Evolutionary conservation across 495 filamentous ascomycete species (phyloP).

Genomic region (Penicillium bovifimosum): DNA sequence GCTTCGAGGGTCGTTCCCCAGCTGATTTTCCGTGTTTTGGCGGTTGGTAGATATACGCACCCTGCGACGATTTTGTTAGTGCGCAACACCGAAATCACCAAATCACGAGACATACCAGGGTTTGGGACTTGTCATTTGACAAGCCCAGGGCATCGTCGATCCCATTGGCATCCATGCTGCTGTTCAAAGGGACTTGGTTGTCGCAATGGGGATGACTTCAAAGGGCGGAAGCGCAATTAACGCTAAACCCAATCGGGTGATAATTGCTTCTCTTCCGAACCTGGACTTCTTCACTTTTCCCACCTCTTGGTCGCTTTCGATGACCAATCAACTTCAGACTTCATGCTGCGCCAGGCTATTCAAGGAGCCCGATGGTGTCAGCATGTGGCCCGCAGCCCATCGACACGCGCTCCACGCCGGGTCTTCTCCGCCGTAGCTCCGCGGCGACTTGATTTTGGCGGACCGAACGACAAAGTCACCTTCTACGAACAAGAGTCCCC

Average conservation of each 20-base stretch:
- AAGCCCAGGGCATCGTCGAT: slow-evolving; percentile 25
- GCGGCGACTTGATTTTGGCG: slow-evolving; percentile 34
- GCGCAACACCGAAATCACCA: neutral
- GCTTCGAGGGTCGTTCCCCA: slow-evolving; percentile 55
- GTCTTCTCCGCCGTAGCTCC: slow-evolving; percentile 32
- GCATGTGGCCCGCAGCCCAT: slow-evolving; percentile 34
- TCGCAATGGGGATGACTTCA: slow-evolving; percentile 18
- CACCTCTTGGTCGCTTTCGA: slow-evolving; percentile 16
- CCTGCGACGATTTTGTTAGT: slow-evolving; percentile 38
- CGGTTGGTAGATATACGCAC: slow-evolving; percentile 65
- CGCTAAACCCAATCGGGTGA: slow-evolving; percentile 36
- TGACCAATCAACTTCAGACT: slow-evolving; percentile 29
- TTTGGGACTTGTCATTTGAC: slow-evolving; percentile 36
- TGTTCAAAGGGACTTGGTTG: slow-evolving; percentile 15
- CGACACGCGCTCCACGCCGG: slow-evolving; percentile 23
- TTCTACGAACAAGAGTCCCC: slow-evolving; percentile 39
- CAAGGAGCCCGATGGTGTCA: slow-evolving; percentile 44
- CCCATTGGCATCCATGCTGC: slow-evolving; percentile 25
- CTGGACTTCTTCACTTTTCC: slow-evolving; percentile 5
- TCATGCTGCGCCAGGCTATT: slow-evolving; percentile 46
- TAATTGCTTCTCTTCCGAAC: slow-evolving; percentile 26
- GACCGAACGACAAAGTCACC: slow-evolving; percentile 40
- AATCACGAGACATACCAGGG: slow-evolving; percentile 37
- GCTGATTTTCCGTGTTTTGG: slow-evolving; percentile 30
- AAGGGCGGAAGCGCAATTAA: slow-evolving; percentile 17